A percentile compares a stretch with the other conserved stretches of the same genome.
Evolutionary conservation across 345 rosid species (phyloP).

Genomic region (Lepidium africanum): DNA sequence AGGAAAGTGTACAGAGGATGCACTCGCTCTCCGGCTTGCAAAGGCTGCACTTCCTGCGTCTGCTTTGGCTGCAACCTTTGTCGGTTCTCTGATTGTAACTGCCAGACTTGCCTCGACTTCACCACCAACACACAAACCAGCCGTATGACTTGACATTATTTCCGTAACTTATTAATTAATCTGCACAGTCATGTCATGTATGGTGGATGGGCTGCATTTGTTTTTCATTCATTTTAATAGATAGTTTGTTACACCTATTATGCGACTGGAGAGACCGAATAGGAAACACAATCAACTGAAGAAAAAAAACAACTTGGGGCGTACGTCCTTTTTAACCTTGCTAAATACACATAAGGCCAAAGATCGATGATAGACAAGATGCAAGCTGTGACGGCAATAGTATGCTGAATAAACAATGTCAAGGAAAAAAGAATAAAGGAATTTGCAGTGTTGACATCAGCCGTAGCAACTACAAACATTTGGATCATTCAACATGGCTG

Average conservation of each 20-base stretch:
- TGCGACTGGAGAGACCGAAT: not conserved
- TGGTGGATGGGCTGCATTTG: not conserved
- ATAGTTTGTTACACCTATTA: not conserved
- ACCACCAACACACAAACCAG: constrained; percentile 29
- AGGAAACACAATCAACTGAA: not conserved
- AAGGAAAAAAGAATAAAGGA: too few species aligned
- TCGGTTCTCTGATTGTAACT: constrained; percentile 81
- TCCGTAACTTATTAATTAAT: not conserved
- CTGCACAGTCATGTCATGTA: not conserved
- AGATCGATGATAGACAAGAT: not conserved
- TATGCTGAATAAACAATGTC: not conserved
- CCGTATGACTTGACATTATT: not conserved
- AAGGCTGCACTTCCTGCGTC: constrained; percentile 95
- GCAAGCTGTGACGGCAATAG: not conserved
- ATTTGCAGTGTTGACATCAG: not conserved
- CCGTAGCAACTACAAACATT: not conserved
- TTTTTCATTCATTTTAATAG: not conserved
- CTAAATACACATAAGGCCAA: not conserved
- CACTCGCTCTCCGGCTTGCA: constrained; percentile 68
- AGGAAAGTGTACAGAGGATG: constrained; percentile 89
- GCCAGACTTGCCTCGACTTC: constrained; percentile 94
- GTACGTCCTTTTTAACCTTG: not conserved
- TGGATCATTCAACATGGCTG: not conserved
- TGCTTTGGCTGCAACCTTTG: constrained; percentile 92
- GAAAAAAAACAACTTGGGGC: not conserved